Evolutionary conservation across 441 rosid genomes (phyloP), one percentile per base, ranked within the genome.

Genomic region (Syzygium syzygioides): DNA sequence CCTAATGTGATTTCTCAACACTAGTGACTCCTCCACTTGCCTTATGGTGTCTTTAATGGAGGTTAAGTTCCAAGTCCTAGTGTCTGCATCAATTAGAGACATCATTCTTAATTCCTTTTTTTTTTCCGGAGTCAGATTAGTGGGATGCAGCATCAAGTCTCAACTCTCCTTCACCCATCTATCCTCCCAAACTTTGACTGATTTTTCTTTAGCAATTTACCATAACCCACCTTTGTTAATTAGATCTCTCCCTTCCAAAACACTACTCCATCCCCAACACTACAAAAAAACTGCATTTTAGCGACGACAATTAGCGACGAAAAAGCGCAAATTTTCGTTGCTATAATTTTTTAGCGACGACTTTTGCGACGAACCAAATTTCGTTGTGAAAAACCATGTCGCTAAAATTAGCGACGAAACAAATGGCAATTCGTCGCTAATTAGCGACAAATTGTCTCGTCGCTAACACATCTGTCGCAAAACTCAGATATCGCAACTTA

Each of bases 31-130:
- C 17, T 60, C 66, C 32, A 12, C 66, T 6, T 60, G 14, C 32
- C 1, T 3, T 13, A 12, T 13, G 4, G 3, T 1, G 3, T 59
- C 64, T 5, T 26, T 59, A 0, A 26, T 4, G 30, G 30, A 26
- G 15, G 64, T 26, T 13, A 25, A 59, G 30, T 4, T 59, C 15
- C 30, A 0, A 10, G 14, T 59, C 64, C n/a, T 26, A 59, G 62
- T 25, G 25, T 2, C 62, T 0, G 1, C 62, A 25, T 4, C 62
- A 25, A 57, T 57, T 57, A 57, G 62, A 57, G 62, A 59, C 15
- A 25, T 14, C 64, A 26, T 2, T 59, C 64, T 59, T 59, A 59
- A 26, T 59, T 59, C 28, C 64, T 45, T 45, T 45, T 45, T 41
- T 45, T 45, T 26, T 26, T 23, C 10, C n/a, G 10, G 62, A 56